Percentiles rank a stretch among this genome's conserved stretches.
Conservation (phyloP, 768 basidiomycete genomes). For the Kwoniella pini region DNA sequence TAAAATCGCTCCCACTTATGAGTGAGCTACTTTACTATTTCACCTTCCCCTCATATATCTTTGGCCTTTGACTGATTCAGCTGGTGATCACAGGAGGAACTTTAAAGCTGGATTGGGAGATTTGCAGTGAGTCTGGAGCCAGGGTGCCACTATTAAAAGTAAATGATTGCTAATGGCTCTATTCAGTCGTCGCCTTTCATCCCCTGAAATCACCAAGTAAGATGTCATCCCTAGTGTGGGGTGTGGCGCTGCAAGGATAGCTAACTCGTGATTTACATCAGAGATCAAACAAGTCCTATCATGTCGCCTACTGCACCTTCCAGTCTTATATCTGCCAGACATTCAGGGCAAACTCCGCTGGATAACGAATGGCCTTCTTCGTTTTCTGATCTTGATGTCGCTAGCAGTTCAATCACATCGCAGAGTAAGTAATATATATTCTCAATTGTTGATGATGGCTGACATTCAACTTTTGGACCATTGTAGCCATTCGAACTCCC, state of each 20-base stretch:
- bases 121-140: neutral
- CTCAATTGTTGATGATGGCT: no score
- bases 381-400: neutral
- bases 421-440: neutral
- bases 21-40: no score
- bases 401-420: neutral
- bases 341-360: neutral
- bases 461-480: no score
- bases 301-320: conserved; percentile 1
- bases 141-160: neutral
- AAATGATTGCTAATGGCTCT: neutral
- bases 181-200: conserved; percentile 1
- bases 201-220: neutral
- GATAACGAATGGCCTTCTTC: conserved; percentile 3
- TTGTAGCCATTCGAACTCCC: neutral
- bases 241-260: neutral
- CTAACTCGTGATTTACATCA: neutral
- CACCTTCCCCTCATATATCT: no score
- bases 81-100: neutral
- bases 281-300: neutral
- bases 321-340: neutral
- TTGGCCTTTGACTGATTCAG: neutral
- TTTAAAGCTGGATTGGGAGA: conserved; percentile 4
- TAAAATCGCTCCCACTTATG: conserved; percentile 5
- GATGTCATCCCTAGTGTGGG: neutral